A percentile compares a stretch with the other conserved stretches of the same genome.
phyloP scores from a whole-genome alignment of 2,329 filamentous ascomycete genomes.

The Grosmannia huntii region DNA sequence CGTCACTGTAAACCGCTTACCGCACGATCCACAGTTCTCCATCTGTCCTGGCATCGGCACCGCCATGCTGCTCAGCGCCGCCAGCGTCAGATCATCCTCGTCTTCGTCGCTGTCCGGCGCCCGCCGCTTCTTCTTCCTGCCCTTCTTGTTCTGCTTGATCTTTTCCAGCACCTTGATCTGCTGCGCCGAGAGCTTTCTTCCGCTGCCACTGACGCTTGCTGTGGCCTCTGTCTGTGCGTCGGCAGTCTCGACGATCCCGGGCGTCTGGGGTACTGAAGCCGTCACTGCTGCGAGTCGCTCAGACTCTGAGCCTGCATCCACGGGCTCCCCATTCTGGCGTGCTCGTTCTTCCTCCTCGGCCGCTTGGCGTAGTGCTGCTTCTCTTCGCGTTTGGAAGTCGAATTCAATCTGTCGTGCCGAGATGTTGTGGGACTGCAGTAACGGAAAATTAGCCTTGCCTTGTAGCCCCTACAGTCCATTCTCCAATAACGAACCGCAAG shows the following conservation, averaged over 20 bases:
- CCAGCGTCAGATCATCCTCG: constrained; percentile 33
- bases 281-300: background rate
- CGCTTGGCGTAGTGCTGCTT: constrained; percentile 21
- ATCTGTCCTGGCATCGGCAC: constrained; percentile 65
- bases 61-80: constrained; percentile 33
- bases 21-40: constrained; percentile 75
- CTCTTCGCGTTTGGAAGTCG: constrained; percentile 35
- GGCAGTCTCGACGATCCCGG: background rate
- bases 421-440: constrained; percentile 54
- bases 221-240: background rate
- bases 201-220: constrained; percentile 20
- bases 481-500: constrained; percentile 22
- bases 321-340: constrained; percentile 9
- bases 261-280: background rate
- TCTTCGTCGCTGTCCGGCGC: constrained; percentile 23
- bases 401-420: constrained; percentile 43
- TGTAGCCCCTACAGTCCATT: background rate
- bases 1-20: constrained; percentile 85
- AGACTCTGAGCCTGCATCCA: background rate
- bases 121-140: constrained; percentile 39
- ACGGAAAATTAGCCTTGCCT: constrained; percentile 17
- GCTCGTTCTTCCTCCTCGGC: constrained; percentile 17
- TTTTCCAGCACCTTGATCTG: constrained; percentile 39
- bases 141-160: constrained; percentile 45
- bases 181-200: constrained; percentile 27